Evolutionary conservation across 1,284 basidiomycete species (phyloP), one percentile per base, ranked within the genome.

Genomic region (Microbotryum intermedium): DNA sequence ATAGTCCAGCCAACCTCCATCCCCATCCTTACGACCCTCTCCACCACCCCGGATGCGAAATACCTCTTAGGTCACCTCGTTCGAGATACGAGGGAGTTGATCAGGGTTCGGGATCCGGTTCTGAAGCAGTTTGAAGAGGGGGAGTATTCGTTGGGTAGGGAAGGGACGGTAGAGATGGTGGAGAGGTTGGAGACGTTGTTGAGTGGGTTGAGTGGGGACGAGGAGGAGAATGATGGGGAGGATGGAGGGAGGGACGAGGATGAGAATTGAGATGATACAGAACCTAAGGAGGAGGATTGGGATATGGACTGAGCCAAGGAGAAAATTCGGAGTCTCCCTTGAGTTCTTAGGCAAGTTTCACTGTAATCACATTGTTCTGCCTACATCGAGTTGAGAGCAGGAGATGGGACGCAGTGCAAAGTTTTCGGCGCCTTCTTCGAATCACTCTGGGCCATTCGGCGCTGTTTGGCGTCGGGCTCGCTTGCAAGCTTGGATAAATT

Each of bases 171-270:
- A 25, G 66, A 67, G 49, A 39, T 21, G 13, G 28, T 48, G 20
- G 66, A 67, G 48, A 39, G 60, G 50, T 45, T 67, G 26, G 66
- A 67, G 49, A 57, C 53, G 39, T n/a, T 67, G 42, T 28, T 34
- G 30, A 61, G 62, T 23, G 48, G 29, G 18, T 62, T 57, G 49
- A 23, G 44, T 29, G 49, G 49, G 26, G 57, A 29, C 5, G 16
- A 28, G 3, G 57, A 39, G 11, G 55, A 54, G 4, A 61, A 60
- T 0, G 58, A 45, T 2, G 55, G 34, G 2, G 60, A 50, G 34
- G 50, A 43, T 9, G 58, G 44, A 18, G 56, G 54, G 18, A 51
- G 42, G 8, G 60, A 59, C 10, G 46, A 45, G 26, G 60, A 51
- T 1, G 58, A n/a, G 16, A 47, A 44, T 26, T 51, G 50, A 25